Percentiles rank a stretch among this genome's conserved stretches.
These are phyloP conservation scores for Starmerella scarabaei DNA, from an alignment of 805 yeast species.

Conservation along the genomic window DNA sequence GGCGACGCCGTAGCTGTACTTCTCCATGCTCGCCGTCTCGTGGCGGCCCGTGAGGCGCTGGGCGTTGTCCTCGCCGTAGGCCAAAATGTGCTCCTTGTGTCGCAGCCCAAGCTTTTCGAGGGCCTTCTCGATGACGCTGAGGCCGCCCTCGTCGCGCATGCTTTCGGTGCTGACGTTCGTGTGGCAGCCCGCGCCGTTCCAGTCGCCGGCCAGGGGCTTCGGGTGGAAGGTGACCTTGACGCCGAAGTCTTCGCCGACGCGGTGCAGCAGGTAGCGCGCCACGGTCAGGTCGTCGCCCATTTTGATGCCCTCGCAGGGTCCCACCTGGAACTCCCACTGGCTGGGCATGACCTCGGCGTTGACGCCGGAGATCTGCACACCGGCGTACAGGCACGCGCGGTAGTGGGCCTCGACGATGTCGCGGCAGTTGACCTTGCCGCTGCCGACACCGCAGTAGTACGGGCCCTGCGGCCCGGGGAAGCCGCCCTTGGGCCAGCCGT, in stretches of 20 bases:
- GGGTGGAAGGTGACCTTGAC: slow-evolving; percentile 98
- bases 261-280: slow-evolving; percentile 80
- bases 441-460: slow-evolving; percentile 99
- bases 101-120: slow-evolving; percentile 87
- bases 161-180: slow-evolving; percentile 88
- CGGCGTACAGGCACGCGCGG: slow-evolving; percentile 93
- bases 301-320: slow-evolving; percentile 87
- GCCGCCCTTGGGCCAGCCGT: slow-evolving; percentile 99
- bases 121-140: slow-evolving; percentile 85
- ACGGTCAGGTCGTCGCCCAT: slow-evolving; percentile 98
- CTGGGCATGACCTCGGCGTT: slow-evolving; percentile 99
- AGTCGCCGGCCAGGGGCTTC: slow-evolving; percentile 96
- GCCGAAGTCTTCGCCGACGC: slow-evolving; percentile 98
- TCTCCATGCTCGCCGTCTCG: slow-evolving; percentile 90
- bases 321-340: slow-evolving; percentile 99
- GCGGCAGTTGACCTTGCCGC: slow-evolving; percentile 95
- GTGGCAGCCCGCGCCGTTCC: slow-evolving; percentile 99
- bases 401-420: slow-evolving; percentile 98
- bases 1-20: slow-evolving; percentile 94
- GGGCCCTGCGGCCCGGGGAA: slow-evolving; percentile 99
- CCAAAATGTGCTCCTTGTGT: slow-evolving; percentile 89
- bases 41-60: slow-evolving; percentile 94
- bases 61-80: slow-evolving; percentile 93
- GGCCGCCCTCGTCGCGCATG: slow-evolving; percentile 94
- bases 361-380: slow-evolving; percentile 84